Evolutionary conservation across 371 early-diverging fungal genomes (phyloP), one percentile per base, ranked within the genome.

Genomic region (Mucor plumbeus): DNA sequence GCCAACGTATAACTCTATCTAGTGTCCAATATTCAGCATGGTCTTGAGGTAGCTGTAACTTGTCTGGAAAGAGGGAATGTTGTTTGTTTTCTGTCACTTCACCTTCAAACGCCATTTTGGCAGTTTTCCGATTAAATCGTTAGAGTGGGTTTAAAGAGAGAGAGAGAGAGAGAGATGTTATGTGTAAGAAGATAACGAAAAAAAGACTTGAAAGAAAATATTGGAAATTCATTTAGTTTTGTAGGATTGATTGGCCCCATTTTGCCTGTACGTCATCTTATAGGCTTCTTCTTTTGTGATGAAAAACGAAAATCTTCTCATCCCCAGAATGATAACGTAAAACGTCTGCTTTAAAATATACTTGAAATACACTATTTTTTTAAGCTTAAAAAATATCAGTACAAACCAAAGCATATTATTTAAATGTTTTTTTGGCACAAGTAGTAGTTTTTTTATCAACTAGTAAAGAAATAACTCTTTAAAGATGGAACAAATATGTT

Each of bases 1-100:
- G 55, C 73, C 73, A 73, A 14, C 59, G 66, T 7, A 69, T 8
- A 6, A 73, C 73, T 55, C 56, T 57, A 11, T 68, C 66, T 60
- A 73, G 61, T 5, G 69, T 65, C 73, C 73, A 73, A 14, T 67
- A 55, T 11, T 72, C 65, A 11, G 50, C 64, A 41, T 67, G 50
- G 19, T 59, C 63, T 17, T 21, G 36, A 15, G 26, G 8, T 5
- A 39, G 40, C 4, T 56, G 35, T 63, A 39, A 41, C 62, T 62
- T 53, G 35, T 33, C 36, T 19, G 55, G 53, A 54, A 33, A 63
- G 3, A 39, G 35, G 40, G 41, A 15, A 17, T 15, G 14, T 21
- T 64, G 64, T 35, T 64, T 64, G 13, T 35, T 41, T 14, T 57
- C 54, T 38, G 26, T 38, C 39, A 57, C 26, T 36, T 53, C 59